These are phyloP conservation scores for Brassica hybrid DNA, from an alignment of 441 rosid genomes.

Conservation along the genomic window DNA sequence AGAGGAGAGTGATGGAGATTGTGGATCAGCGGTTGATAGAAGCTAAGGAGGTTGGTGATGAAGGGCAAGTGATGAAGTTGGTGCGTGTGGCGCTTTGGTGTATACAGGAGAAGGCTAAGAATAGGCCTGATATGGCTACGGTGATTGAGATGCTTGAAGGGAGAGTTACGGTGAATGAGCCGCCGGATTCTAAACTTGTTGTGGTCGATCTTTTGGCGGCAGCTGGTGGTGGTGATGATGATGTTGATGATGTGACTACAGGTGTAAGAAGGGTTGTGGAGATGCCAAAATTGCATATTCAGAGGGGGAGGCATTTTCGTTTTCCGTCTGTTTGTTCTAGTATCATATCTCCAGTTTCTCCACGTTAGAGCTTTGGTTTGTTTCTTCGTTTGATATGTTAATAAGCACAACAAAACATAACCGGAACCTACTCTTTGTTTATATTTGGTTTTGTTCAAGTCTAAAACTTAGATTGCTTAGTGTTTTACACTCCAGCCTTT, in stretches of 20 bases:
- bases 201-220: constrained; percentile 64
- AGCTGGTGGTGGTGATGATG: constrained; percentile 41
- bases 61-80: constrained; percentile 60
- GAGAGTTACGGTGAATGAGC: constrained; percentile 57
- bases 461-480: background rate
- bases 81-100: constrained; percentile 62
- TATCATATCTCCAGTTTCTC: constrained; percentile 65
- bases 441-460: background rate
- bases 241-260: constrained; percentile 49
- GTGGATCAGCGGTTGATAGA: constrained; percentile 61
- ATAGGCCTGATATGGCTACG: constrained; percentile 67
- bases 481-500: background rate
- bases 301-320: constrained; percentile 34
- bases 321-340: constrained; percentile 48
- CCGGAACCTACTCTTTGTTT: background rate
- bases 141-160: constrained; percentile 91
- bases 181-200: constrained; percentile 68
- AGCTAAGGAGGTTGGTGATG: constrained; percentile 53
- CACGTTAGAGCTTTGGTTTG: constrained; percentile 47
- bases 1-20: constrained; percentile 68
- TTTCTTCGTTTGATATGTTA: background rate
- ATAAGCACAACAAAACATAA: constrained; percentile 5
- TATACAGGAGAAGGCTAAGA: too few relatives aligned
- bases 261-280: constrained; percentile 20
- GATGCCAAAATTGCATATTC: constrained; percentile 38